Base-by-base conservation (phyloP, 169 alveolate genomes). In the Cryptosporidium parvum region DNA sequence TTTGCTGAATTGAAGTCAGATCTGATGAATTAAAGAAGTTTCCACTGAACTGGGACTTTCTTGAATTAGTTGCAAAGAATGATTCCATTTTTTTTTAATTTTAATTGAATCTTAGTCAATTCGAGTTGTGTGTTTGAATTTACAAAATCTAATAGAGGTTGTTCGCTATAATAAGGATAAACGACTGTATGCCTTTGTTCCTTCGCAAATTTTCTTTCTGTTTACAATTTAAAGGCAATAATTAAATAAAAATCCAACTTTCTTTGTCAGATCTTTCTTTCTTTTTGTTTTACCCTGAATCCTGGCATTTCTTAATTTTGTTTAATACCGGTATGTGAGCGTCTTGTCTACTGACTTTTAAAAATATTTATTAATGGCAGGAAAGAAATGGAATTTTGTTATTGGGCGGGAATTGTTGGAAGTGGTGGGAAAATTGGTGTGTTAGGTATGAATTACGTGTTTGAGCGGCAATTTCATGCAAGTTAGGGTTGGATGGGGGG, bases 1-100 rank as follows among this genome's bases (percentile, higher is more conserved):
- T 42, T 26, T 80, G 89, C 44, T 80, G 89, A 7, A 48, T 37
- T 5, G 73, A 62, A 8, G 89, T 62, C 35, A 80, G 12, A 29
- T 59, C 75, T n/a, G 61, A 44, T 9, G 75, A 26, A 14, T 65
- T 80, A 62, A 39, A 61, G 7, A 80, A 62, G 75, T 80, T 61
- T 8, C 80, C 89, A 80, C 89, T 80, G 37, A 65, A 65, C 44
- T 45, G 56, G 75, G 59, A 80, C 48, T 65, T 59, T 45, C 80
- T 80, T 10, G 89, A 61, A 44, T 48, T 70, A 9, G 44, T 72
- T n/a, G 69, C 85, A 56, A 72, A 72, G 12, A 72, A 23, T n/a
- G 67, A 44, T n/a, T 72, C 85, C 85, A 72, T 72, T 72, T 72
- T 31, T 23, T 26, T 26, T 26, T 26, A 2, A 33, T 33, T 4